Evolutionary conservation across 108 stramenopile species (phyloP).

Genomic region (Stephanodiscus triporus): DNA sequence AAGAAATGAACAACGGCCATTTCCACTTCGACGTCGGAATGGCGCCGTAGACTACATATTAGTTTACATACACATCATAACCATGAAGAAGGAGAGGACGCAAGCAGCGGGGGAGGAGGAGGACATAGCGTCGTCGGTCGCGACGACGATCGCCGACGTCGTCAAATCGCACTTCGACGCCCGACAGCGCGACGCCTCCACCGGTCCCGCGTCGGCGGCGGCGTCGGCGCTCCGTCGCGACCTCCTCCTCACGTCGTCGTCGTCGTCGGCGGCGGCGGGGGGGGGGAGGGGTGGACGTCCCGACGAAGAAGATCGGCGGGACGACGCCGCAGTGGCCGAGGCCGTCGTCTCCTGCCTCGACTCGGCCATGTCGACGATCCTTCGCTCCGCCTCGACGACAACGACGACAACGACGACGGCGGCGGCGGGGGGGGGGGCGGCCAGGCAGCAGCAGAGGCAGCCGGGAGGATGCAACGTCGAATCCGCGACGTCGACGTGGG

Average conservation of each 20-base stretch:
- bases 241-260: neutral
- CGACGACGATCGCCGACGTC: conserved; percentile 21
- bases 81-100: too few relatives aligned
- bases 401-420: neutral
- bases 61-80: too few relatives aligned
- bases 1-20: too few relatives aligned
- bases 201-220: conserved; percentile 26
- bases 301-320: neutral
- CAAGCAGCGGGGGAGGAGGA: too few relatives aligned
- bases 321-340: neutral
- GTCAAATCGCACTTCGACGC: conserved; percentile 37
- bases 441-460: too few relatives aligned
- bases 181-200: conserved; percentile 31
- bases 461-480: conserved; percentile 18
- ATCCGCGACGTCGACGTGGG: conserved; percentile 25
- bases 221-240: conserved; percentile 33
- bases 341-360: conserved; percentile 29
- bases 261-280: neutral
- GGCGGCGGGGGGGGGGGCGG: too few relatives aligned
- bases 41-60: too few relatives aligned
- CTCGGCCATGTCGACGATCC: conserved; percentile 27
- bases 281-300: neutral
- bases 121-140: neutral
- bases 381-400: neutral
- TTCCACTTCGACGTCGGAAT: too few relatives aligned